Percentiles rank a stretch among this genome's conserved stretches.
These are phyloP conservation scores for Mortierella hygrophila DNA, from an alignment of 192 early-diverging fungal species.

Conservation along the genomic window DNA sequence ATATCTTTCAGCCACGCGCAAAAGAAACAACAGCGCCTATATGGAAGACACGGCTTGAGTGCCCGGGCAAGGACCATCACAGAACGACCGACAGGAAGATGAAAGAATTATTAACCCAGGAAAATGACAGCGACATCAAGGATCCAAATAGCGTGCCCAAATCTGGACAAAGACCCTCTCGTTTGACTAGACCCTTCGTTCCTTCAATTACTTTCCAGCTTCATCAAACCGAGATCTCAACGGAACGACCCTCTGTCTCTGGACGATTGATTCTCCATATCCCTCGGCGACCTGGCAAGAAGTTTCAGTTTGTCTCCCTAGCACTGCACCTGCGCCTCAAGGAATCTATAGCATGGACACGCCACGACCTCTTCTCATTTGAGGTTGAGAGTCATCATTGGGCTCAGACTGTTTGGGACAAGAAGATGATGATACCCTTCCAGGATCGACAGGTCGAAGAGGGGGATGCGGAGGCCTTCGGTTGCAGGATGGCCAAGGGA, in stretches of 20 bases:
- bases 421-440: conserved; percentile 26
- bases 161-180: background rate
- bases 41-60: background rate
- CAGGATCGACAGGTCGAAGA: conserved; percentile 32
- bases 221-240: conserved; percentile 28
- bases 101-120: background rate
- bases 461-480: background rate
- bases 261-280: conserved; percentile 34
- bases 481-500: background rate
- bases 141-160: background rate
- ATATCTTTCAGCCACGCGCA: background rate
- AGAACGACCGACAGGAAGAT: background rate
- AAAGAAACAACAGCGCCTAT: background rate
- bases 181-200: background rate
- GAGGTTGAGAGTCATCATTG: conserved; percentile 36
- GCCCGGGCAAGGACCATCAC: background rate
- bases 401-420: conserved; percentile 45
- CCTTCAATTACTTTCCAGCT: conserved; percentile 18
- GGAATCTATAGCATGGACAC: conserved; percentile 36
- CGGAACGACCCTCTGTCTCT: conserved; percentile 25
- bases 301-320: conserved; percentile 48
- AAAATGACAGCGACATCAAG: background rate
- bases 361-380: conserved; percentile 37
- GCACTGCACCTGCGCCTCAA: conserved; percentile 40
- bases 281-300: conserved; percentile 18